Base-by-base conservation (phyloP, 306 rosid species). In the Rosa chinensis region DNA sequence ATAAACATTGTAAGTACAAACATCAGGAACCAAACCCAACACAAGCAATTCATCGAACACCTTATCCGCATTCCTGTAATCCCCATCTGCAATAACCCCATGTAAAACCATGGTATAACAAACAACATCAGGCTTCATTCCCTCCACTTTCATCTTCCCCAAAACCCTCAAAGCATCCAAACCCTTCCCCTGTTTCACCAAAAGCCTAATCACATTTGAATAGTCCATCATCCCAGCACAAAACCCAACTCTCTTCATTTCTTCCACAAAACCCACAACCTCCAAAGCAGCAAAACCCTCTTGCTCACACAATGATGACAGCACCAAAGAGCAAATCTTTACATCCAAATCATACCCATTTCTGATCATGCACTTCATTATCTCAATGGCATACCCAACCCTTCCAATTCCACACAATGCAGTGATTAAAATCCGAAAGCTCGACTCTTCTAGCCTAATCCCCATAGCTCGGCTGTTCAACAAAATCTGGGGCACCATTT, bases 21-120 rank as follows among this genome's bases (percentile, higher is more conserved):
- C 71, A 82, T 92, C 87, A 72, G 97, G 97, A 80, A 91, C 70
- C 48, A 91, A 85, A 47, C 98, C 97, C 48, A 86, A 84, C 11
- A 94, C 87, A 73, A 92, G 89, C 86, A 92, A 76, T 82, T 94
- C 97, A 80, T 94, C 94, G 49, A 92, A 91, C 78, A 90, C 80
- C 73, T 87, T 83, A 75, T 87, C 92, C 17, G 91, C 88, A 70
- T 69, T 86, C 70, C 16, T 75, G 72, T 79, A 87, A 52, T 87
- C 80, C 40, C 87, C 88, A 76, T 86, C 87, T 3, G 68, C 81
- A 9, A 89, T 82, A 67, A 91, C 47, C 3, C 88, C 90, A 75
- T 80, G 81, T 67, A 94, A 85, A 80, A 88, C 90, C 93, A 88
- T 88, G 23, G 94, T 94, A 79, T 92, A 94, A 68, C 91, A 89